Conservation (phyloP, 106 monocot species). For the Narthecium ossifragum region DNA sequence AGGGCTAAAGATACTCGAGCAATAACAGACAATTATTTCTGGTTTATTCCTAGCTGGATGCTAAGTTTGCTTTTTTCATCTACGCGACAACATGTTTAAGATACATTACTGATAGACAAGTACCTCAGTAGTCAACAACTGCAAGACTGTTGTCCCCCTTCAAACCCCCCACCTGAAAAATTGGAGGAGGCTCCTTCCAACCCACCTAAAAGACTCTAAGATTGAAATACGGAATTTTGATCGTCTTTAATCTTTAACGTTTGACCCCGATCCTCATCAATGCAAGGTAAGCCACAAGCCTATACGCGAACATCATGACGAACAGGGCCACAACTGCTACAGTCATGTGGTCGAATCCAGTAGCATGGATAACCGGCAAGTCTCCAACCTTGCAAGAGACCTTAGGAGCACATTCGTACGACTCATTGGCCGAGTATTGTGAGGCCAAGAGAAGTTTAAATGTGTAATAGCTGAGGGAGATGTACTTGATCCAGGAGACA, state of each 20-base stretch:
- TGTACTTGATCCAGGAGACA: slow-evolving; percentile 53
- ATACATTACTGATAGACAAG: too few relatives aligned
- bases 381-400: slow-evolving; percentile 14
- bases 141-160: too few relatives aligned
- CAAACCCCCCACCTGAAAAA: too few relatives aligned
- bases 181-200: too few relatives aligned
- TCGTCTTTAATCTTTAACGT: background rate
- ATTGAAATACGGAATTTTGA: too few relatives aligned
- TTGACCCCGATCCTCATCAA: slow-evolving; percentile 20
- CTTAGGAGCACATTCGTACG: slow-evolving; percentile 12
- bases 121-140: too few relatives aligned
- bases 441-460: slow-evolving; percentile 35
- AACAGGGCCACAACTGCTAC: slow-evolving; percentile 1
- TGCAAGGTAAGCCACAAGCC: slow-evolving; percentile 23
- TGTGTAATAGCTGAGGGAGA: slow-evolving; percentile 34
- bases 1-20: too few relatives aligned
- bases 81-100: too few relatives aligned
- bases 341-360: slow-evolving; percentile 6
- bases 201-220: too few relatives aligned
- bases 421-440: slow-evolving; percentile 28
- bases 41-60: too few relatives aligned
- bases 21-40: too few relatives aligned
- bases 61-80: too few relatives aligned
- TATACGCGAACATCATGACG: slow-evolving; percentile 17
- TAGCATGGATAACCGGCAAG: slow-evolving; percentile 11